A percentile compares a stretch with the other conserved stretches of the same genome.
Conservation (phyloP, 352 stramenopile species). For the Globisporangium paddicum region DNA sequence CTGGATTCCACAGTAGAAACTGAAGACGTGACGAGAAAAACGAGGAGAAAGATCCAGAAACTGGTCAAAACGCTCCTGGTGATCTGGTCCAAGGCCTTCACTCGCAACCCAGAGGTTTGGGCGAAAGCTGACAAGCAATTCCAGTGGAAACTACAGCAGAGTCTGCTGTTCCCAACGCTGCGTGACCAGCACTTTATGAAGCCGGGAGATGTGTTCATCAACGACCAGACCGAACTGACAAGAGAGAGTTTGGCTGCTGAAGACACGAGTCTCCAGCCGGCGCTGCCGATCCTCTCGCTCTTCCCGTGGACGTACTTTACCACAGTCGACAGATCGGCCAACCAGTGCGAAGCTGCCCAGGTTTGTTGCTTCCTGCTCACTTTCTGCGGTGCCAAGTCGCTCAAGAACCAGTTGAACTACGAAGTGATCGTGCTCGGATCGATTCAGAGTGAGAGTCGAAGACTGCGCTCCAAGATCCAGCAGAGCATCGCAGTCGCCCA, state of each 20-base stretch:
- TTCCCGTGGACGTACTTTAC: conserved; percentile 52
- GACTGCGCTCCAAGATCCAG: conserved; percentile 20
- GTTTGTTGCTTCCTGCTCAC: conserved; percentile 33
- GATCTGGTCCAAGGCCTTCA: conserved; percentile 14
- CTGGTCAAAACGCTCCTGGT: conserved; percentile 12
- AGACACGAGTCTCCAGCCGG: not conserved
- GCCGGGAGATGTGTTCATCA: conserved; percentile 46
- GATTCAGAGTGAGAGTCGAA: conserved; percentile 19
- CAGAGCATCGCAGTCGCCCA: conserved; percentile 37
- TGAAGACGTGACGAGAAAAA: not conserved
- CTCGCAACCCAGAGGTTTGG: not conserved
- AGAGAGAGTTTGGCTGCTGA: conserved; percentile 21
- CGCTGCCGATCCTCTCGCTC: conserved; percentile 43
- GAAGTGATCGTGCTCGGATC: conserved; percentile 48
- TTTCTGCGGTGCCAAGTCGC: conserved; percentile 46
- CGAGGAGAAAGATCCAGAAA: conserved; percentile 15
- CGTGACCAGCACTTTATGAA: conserved; percentile 13
- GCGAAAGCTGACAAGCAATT: conserved; percentile 16
- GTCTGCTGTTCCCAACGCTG: conserved; percentile 27
- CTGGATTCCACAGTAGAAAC: conserved; percentile 5
- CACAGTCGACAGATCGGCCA: not conserved
- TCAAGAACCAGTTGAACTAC: conserved; percentile 38
- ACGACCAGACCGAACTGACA: conserved; percentile 53
- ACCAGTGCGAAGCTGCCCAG: conserved; percentile 9
- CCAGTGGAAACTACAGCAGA: conserved; percentile 22